Evolutionary conservation across 441 rosid species (phyloP).

Genomic region (Corymbia citriodora): DNA sequence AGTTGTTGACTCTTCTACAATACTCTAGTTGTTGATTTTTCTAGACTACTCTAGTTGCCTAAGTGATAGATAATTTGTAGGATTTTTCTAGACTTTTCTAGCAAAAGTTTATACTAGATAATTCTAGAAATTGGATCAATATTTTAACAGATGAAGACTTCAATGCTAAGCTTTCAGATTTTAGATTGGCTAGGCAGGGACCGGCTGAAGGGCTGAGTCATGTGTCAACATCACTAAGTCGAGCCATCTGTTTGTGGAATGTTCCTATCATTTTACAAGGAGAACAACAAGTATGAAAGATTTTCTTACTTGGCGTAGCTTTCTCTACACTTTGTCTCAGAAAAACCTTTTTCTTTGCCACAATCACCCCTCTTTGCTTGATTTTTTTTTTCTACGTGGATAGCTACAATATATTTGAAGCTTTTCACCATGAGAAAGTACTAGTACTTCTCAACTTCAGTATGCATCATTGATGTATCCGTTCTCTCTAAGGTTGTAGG

Average conservation of each 20-base stretch:
- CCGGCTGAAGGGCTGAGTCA: conserved; percentile 87
- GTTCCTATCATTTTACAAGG: neutral
- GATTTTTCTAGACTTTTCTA: too few relatives aligned
- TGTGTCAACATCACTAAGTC: conserved; percentile 80
- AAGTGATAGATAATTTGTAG: too few relatives aligned
- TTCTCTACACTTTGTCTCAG: neutral
- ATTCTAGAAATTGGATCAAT: too few relatives aligned
- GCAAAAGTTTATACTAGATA: too few relatives aligned
- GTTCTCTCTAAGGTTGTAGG: conserved; percentile 69
- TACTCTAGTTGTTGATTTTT: too few relatives aligned
- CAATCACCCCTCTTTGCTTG: neutral
- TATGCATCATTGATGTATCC: neutral
- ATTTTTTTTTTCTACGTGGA: neutral
- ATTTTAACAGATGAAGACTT: conserved; percentile 33
- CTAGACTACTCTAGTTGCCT: too few relatives aligned
- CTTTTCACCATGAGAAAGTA: neutral
- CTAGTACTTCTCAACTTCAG: neutral
- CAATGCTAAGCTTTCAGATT: conserved; percentile 90
- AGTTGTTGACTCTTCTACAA: too few relatives aligned
- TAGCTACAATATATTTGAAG: neutral
- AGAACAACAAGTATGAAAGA: neutral
- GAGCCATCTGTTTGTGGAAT: neutral
- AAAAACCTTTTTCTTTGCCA: neutral
- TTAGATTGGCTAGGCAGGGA: conserved; percentile 92
- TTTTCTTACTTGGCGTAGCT: neutral